A percentile compares a stretch with the other conserved stretches of the same genome.
Conservation (phyloP, 2,329 filamentous ascomycete species). For the Cordyceps cicadae region DNA sequence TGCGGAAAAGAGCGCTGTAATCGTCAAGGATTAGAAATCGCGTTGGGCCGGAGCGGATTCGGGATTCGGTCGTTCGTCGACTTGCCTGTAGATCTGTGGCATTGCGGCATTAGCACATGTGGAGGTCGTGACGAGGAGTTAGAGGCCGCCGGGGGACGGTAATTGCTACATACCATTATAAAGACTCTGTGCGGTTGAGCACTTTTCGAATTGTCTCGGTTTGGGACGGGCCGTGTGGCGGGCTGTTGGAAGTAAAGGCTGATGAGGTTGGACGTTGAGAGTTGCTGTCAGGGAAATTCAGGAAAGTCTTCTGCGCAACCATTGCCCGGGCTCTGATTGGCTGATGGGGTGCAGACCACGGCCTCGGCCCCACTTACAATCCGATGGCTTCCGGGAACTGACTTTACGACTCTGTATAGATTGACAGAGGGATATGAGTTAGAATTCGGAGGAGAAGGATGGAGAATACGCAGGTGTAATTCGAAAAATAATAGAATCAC, state of each 20-base stretch:
- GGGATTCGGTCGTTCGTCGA: constrained; percentile 17
- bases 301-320: constrained; percentile 11
- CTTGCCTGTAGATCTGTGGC: constrained; percentile 51
- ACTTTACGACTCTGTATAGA: not conserved
- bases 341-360: not conserved
- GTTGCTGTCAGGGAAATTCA: constrained; percentile 11
- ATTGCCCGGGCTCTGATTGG: constrained; percentile 12
- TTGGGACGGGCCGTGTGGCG: constrained; percentile 7
- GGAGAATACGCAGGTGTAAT: not conserved
- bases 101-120: constrained; percentile 26
- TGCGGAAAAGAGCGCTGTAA: constrained; percentile 70
- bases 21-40: constrained; percentile 5
- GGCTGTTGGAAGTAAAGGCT: constrained; percentile 9
- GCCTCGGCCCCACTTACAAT: constrained; percentile 7
- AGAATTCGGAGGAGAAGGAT: not conserved
- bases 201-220: constrained; percentile 5
- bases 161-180: constrained; percentile 49
- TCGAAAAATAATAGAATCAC: no score
- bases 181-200: constrained; percentile 13
- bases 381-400: constrained; percentile 4
- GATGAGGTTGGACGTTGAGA: constrained; percentile 1
- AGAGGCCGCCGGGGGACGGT: not conserved
- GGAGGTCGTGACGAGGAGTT: not conserved
- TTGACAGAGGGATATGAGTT: not conserved
- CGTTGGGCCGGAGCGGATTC: constrained; percentile 12